Evolutionary conservation across 2,329 filamentous ascomycete genomes (phyloP).

Genomic region (Aspergillus sp.): DNA sequence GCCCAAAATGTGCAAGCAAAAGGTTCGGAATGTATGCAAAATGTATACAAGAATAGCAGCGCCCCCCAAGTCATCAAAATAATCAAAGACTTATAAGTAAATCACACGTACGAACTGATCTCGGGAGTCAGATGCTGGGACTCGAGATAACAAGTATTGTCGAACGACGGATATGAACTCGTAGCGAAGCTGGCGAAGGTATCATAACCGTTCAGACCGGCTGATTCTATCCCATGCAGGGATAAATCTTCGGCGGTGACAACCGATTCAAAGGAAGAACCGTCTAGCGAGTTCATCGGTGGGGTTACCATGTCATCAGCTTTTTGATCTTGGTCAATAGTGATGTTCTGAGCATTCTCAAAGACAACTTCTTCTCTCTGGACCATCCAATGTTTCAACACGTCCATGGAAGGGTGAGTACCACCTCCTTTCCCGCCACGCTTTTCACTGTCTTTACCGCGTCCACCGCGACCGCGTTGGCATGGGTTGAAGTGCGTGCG

Average conservation of each 20-base stretch:
- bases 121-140: slow-evolving; percentile 34
- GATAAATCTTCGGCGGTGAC: slow-evolving; percentile 20
- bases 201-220: slow-evolving; percentile 31
- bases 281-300: slow-evolving; percentile 15
- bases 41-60: slow-evolving; percentile 6
- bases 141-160: slow-evolving; percentile 32
- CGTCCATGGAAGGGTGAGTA: slow-evolving; percentile 61
- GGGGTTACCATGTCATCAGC: slow-evolving; percentile 21
- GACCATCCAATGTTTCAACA: slow-evolving; percentile 61
- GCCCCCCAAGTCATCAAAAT: neutral
- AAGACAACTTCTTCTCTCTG: slow-evolving; percentile 53
- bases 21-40: neutral
- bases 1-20: neutral
- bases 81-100: slow-evolving; percentile 4
- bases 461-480: slow-evolving; percentile 54
- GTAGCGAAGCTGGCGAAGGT: slow-evolving; percentile 27
- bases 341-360: slow-evolving; percentile 31
- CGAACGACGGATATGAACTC: slow-evolving; percentile 33
- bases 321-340: slow-evolving; percentile 24
- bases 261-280: slow-evolving; percentile 15
- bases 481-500: slow-evolving; percentile 81
- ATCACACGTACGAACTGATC: slow-evolving; percentile 39
- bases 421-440: slow-evolving; percentile 63
- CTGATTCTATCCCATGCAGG: slow-evolving; percentile 28
- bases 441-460: slow-evolving; percentile 59